A percentile compares a stretch with the other conserved stretches of the same genome.
Evolutionary conservation across 257 asterid species (phyloP).

Genomic region (Solanum medicagineum): DNA sequence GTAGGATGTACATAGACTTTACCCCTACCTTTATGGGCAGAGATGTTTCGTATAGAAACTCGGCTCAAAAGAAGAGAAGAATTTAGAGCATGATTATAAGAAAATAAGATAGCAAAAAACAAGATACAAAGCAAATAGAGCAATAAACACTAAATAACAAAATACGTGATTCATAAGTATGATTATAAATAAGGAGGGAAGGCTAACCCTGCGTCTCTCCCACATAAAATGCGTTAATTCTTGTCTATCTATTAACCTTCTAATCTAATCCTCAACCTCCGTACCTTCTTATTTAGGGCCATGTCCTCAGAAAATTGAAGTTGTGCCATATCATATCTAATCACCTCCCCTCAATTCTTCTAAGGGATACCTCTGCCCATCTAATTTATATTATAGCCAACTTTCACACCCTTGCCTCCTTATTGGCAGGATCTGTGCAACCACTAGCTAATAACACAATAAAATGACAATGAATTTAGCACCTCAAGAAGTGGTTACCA

Average conservation of each 20-base stretch:
- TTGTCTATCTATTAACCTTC: background rate
- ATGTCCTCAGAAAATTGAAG: too few relatives aligned
- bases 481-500: background rate
- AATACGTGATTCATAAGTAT: background rate
- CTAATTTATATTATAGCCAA: too few relatives aligned
- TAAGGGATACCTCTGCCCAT: too few relatives aligned
- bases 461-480: background rate
- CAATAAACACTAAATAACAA: background rate
- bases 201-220: background rate
- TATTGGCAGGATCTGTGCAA: background rate
- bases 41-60: background rate
- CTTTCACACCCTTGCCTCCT: background rate
- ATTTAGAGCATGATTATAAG: background rate
- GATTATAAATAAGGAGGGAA: background rate
- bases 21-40: background rate
- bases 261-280: background rate
- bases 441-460: background rate
- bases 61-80: background rate
- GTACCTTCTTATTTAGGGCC: background rate
- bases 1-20: too few relatives aligned
- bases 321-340: too few relatives aligned
- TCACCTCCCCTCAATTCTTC: too few relatives aligned
- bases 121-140: background rate
- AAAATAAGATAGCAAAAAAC: background rate
- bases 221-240: background rate